Percentiles rank a stretch among this genome's conserved stretches.
Evolutionary conservation across 2,329 filamentous ascomycete genomes (phyloP).

Genomic region (Pestalotiopsis sp.): DNA sequence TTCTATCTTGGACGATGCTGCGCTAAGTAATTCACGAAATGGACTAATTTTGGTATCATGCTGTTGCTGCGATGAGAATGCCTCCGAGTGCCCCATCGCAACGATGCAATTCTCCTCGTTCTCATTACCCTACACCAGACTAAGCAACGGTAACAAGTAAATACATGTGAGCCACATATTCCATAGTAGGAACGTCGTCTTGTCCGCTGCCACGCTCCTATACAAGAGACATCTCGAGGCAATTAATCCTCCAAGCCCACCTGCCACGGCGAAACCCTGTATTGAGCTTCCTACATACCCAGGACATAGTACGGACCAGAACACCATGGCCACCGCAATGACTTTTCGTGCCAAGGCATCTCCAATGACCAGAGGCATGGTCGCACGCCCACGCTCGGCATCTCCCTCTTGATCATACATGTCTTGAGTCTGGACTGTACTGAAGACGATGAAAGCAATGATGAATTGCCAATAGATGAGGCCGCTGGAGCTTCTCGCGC

Average conservation of each 20-base stretch:
- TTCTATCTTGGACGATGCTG: not conserved
- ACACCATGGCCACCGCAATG: slow-evolving; percentile 23
- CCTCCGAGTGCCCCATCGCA: not conserved
- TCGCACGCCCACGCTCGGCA: slow-evolving; percentile 24
- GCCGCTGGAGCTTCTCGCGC: not conserved
- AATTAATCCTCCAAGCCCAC: not conserved
- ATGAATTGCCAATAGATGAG: slow-evolving; percentile 30
- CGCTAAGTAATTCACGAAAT: not conserved
- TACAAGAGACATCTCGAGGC: not conserved
- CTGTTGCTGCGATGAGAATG: not conserved
- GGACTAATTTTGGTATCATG: not conserved
- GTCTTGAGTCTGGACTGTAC: slow-evolving; percentile 41
- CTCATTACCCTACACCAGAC: not conserved
- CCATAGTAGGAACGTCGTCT: slow-evolving; percentile 14
- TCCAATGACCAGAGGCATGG: slow-evolving; percentile 30
- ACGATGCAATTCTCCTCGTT: not conserved
- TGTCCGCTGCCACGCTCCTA: slow-evolving; percentile 6
- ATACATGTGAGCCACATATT: slow-evolving; percentile 10
- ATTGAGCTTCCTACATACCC: not conserved
- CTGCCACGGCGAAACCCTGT: not conserved
- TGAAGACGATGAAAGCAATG: slow-evolving; percentile 32
- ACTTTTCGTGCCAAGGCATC: slow-evolving; percentile 25
- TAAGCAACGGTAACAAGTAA: not conserved
- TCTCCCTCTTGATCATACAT: slow-evolving; percentile 39
- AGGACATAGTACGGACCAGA: slow-evolving; percentile 22